These are phyloP conservation scores for Annulohypoxylon truncatum DNA, from an alignment of 2,329 filamentous ascomycete species.

Conservation along the genomic window DNA sequence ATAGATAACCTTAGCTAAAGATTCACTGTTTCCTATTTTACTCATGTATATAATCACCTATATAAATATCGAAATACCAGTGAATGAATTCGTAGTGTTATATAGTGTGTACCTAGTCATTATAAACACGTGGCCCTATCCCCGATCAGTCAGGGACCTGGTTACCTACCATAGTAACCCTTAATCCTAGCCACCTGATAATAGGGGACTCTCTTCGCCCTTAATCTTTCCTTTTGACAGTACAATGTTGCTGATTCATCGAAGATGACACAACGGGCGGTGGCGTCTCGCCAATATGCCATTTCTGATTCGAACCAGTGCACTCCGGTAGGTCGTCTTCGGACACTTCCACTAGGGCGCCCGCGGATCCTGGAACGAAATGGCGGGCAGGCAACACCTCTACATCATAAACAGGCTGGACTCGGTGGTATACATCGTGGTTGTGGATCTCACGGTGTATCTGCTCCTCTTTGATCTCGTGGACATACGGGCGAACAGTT, in stretches of 20 bases:
- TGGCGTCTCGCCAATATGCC: slow-evolving; percentile 10
- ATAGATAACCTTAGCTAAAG: no score
- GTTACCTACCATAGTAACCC: no score
- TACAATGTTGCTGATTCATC: background rate
- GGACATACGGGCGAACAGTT: slow-evolving; percentile 43
- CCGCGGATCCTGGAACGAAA: slow-evolving; percentile 42
- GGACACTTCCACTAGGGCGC: slow-evolving; percentile 38
- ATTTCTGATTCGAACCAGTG: slow-evolving; percentile 31
- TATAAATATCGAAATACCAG: no score
- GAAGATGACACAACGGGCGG: background rate
- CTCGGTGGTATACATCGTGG: slow-evolving; percentile 50
- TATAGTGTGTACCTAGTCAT: no score
- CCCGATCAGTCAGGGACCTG: no score
- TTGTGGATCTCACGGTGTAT: slow-evolving; percentile 52
- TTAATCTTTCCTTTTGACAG: background rate
- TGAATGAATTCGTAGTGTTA: no score
- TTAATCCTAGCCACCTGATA: no score
- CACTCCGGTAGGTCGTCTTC: slow-evolving; percentile 37
- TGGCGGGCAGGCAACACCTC: slow-evolving; percentile 51
- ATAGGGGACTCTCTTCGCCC: background rate
- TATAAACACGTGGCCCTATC: no score
- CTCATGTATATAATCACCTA: no score
- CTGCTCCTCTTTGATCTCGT: slow-evolving; percentile 48
- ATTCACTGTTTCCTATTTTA: no score
- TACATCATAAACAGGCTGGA: slow-evolving; percentile 50